Conservation (phyloP, 176 grass and related monocot genomes). For the Carex kokanica region DNA sequence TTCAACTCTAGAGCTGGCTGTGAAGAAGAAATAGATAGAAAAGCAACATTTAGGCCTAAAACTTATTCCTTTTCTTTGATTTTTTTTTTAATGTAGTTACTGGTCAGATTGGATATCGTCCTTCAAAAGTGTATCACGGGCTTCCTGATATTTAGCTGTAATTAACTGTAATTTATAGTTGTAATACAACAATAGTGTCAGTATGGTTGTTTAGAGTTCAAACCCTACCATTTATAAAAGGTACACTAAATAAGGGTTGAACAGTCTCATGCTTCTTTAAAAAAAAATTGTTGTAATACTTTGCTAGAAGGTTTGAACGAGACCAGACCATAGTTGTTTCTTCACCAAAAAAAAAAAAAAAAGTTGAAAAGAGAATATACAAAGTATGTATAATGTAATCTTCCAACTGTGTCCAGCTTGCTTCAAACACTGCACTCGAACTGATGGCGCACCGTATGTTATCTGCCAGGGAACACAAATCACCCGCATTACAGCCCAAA, state of each 20-base stretch:
- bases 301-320: neutral
- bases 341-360: neutral
- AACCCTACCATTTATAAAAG: neutral
- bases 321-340: neutral
- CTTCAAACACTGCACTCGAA: slow-evolving; percentile 54
- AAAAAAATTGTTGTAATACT: slow-evolving; percentile 6
- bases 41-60: neutral
- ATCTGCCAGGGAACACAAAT: slow-evolving; percentile 47
- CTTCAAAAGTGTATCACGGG: neutral
- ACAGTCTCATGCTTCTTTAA: neutral
- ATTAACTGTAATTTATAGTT: neutral
- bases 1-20: neutral
- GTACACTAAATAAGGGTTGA: neutral
- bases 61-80: neutral
- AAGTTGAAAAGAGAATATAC: slow-evolving; percentile 35
- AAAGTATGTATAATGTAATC: slow-evolving; percentile 46
- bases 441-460: slow-evolving; percentile 88
- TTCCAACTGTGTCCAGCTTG: slow-evolving; percentile 47
- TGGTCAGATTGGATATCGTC: neutral
- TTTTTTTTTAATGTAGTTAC: neutral
- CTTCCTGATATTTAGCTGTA: neutral
- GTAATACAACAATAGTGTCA: neutral
- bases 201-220: neutral
- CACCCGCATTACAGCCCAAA: slow-evolving; percentile 16
- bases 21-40: neutral